Evolutionary conservation across 257 asterid species (phyloP).

Genomic region (Echium plantagineum): DNA sequence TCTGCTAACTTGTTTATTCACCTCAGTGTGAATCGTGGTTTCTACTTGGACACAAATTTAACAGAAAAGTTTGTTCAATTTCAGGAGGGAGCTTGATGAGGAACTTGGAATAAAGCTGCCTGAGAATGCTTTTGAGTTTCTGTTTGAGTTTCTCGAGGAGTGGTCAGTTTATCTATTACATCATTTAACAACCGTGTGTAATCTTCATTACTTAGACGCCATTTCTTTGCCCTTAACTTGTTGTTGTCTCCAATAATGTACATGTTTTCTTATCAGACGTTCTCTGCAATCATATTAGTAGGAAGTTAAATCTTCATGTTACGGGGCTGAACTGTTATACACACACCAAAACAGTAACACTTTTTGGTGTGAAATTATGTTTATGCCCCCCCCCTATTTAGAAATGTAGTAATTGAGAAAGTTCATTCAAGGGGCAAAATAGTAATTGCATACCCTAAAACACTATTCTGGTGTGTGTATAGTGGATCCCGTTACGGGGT

Average conservation of each 20-base stretch:
- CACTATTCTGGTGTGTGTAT: too few species aligned
- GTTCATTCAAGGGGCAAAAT: too few species aligned
- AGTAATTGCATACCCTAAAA: too few species aligned
- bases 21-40: background rate
- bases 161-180: constrained; percentile 41
- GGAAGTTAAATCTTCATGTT: too few species aligned
- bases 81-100: constrained; percentile 93
- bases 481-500: too few species aligned
- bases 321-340: too few species aligned
- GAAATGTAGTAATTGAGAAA: too few species aligned
- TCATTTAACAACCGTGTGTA: background rate
- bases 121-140: constrained; percentile 76
- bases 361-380: too few species aligned
- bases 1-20: background rate
- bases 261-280: background rate
- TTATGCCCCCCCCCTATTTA: too few species aligned
- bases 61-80: too few species aligned
- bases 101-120: constrained; percentile 92
- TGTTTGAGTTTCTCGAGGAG: constrained; percentile 69
- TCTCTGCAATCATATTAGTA: background rate
- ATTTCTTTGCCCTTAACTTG: background rate
- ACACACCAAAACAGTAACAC: too few species aligned
- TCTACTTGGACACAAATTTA: constrained; percentile 4
- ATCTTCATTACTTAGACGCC: background rate
- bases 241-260: too few species aligned